Conservation (phyloP, 2,329 filamentous ascomycete species). For the Fusarium brevicatenulatum region DNA sequence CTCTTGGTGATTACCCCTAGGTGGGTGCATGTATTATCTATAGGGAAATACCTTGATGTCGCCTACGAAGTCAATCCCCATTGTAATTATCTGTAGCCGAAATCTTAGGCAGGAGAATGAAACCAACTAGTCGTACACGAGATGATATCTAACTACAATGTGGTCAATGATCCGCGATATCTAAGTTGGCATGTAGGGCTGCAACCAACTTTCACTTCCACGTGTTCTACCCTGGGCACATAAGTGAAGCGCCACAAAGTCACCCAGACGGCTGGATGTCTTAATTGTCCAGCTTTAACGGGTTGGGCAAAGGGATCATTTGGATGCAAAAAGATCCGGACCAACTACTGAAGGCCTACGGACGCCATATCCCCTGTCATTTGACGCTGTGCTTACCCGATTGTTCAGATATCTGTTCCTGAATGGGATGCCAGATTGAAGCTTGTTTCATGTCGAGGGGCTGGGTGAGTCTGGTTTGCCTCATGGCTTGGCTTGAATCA, state of each 20-base stretch:
- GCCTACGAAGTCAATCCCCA: not conserved
- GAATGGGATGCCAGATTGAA: not conserved
- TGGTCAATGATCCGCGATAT: constrained; percentile 19
- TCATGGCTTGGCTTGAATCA: constrained; percentile 17
- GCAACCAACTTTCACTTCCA: constrained; percentile 5
- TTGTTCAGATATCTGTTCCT: not conserved
- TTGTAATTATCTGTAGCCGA: constrained; percentile 12
- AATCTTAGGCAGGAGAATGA: constrained; percentile 5
- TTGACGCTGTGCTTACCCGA: not conserved
- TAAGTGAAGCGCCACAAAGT: not conserved
- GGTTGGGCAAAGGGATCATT: not conserved
- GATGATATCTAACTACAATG: constrained; percentile 14
- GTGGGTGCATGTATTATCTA: not conserved
- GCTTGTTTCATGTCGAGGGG: constrained; percentile 11
- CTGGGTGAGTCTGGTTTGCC: not conserved
- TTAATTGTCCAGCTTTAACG: not conserved
- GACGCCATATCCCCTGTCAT: constrained; percentile 8
- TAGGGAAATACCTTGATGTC: not conserved
- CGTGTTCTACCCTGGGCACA: constrained; percentile 14
- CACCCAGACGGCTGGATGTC: not conserved
- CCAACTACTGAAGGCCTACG: not conserved
- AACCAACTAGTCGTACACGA: constrained; percentile 17
- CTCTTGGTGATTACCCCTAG: not conserved
- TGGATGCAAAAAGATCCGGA: not conserved
- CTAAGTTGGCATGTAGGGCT: constrained; percentile 18